Percentiles rank a stretch among this genome's conserved stretches.
Conservation (phyloP, 1,139 yeast species). For the Blastobotrys indianensis region DNA sequence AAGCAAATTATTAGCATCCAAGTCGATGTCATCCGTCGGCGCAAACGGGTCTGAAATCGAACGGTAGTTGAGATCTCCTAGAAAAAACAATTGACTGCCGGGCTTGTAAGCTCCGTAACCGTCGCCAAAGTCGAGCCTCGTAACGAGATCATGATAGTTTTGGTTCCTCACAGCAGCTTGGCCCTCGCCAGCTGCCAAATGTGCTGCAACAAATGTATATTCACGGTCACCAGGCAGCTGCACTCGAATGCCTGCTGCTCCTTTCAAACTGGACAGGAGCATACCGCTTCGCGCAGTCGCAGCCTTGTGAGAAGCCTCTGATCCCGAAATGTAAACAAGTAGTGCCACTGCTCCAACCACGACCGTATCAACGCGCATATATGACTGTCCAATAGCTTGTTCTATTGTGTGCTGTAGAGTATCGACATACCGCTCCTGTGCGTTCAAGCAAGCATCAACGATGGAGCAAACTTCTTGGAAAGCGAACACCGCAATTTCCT, state of each 20-base stretch:
- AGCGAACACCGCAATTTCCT: constrained; percentile 54
- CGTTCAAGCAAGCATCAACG: constrained; percentile 53
- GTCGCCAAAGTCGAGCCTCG: constrained; percentile 55
- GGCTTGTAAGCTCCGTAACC: constrained; percentile 54
- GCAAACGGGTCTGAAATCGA: constrained; percentile 6
- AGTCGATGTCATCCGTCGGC: not conserved
- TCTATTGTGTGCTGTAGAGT: constrained; percentile 40
- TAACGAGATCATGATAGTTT: constrained; percentile 46
- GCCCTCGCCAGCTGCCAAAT: constrained; percentile 76
- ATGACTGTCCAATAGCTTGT: constrained; percentile 38
- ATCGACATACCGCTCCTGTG: constrained; percentile 40
- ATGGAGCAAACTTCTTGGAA: constrained; percentile 70
- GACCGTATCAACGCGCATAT: constrained; percentile 42
- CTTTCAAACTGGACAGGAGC: constrained; percentile 61
- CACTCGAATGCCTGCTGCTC: constrained; percentile 61
- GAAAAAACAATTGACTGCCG: constrained; percentile 53
- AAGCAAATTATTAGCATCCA: not conserved
- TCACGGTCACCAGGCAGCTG: constrained; percentile 32
- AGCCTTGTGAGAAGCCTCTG: constrained; percentile 33
- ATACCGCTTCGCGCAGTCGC: constrained; percentile 48
- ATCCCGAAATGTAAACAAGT: constrained; percentile 40
- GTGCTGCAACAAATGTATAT: constrained; percentile 62
- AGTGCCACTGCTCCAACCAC: constrained; percentile 65
- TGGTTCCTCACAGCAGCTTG: constrained; percentile 46
- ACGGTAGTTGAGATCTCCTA: constrained; percentile 85